Evolutionary conservation across 371 early-diverging fungal species (phyloP).

Genomic region (Homolaphlyctis polyrhiza): DNA sequence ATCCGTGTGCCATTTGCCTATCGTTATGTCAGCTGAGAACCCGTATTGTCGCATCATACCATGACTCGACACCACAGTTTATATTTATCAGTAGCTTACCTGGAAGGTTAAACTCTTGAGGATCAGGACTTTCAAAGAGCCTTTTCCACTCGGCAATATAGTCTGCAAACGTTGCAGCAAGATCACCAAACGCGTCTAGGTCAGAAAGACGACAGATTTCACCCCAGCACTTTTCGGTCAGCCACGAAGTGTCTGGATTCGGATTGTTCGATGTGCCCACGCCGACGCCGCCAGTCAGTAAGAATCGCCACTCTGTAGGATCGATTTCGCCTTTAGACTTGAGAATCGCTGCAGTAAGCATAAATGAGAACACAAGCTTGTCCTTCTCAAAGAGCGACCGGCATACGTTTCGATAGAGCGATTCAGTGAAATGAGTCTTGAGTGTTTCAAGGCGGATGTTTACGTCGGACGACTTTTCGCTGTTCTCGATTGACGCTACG

Average conservation of each 20-base stretch:
- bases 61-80: neutral
- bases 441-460: slow-evolving; percentile 29
- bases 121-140: slow-evolving; percentile 39
- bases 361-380: slow-evolving; percentile 50
- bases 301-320: slow-evolving; percentile 43
- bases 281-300: slow-evolving; percentile 46
- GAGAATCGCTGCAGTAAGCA: slow-evolving; percentile 40
- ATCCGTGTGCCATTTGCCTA: slow-evolving; percentile 31
- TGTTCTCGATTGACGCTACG: slow-evolving; percentile 39
- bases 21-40: no score
- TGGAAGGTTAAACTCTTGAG: slow-evolving; percentile 35
- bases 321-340: slow-evolving; percentile 35
- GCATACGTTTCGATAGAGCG: slow-evolving; percentile 48
- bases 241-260: slow-evolving; percentile 44
- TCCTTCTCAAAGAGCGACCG: slow-evolving; percentile 53
- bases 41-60: no score
- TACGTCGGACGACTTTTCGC: slow-evolving; percentile 45
- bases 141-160: slow-evolving; percentile 37
- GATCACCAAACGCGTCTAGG: slow-evolving; percentile 22
- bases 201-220: slow-evolving; percentile 36
- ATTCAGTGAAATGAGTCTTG: slow-evolving; percentile 38
- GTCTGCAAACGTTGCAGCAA: slow-evolving; percentile 22
- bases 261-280: slow-evolving; percentile 16
- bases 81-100: slow-evolving; percentile 15
- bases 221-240: slow-evolving; percentile 42